phyloP scores from a whole-genome alignment of 192 early-diverging fungal species.

The Gigaspora rosea region DNA sequence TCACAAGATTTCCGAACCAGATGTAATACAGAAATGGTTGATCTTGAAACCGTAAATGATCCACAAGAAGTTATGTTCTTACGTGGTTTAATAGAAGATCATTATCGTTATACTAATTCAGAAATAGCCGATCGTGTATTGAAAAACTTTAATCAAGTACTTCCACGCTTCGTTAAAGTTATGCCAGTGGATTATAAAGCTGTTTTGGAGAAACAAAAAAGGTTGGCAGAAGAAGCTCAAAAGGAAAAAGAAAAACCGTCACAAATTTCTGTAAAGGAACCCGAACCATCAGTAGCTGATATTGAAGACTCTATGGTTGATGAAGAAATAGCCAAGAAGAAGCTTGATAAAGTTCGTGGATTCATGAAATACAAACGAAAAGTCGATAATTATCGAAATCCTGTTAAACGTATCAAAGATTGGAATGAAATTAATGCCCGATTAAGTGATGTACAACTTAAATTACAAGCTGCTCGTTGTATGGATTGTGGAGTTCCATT shows the following conservation, averaged over 20 bases:
- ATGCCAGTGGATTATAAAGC: slow-evolving; percentile 91
- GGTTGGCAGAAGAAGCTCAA: slow-evolving; percentile 37
- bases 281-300: slow-evolving; percentile 74
- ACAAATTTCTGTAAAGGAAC: slow-evolving; percentile 40
- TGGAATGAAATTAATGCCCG: slow-evolving; percentile 96
- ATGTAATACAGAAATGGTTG: slow-evolving; percentile 93
- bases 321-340: slow-evolving; percentile 69
- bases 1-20: slow-evolving; percentile 62
- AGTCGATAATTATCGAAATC: slow-evolving; percentile 85
- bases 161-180: slow-evolving; percentile 90
- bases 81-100: slow-evolving; percentile 76
- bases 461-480: slow-evolving; percentile 94
- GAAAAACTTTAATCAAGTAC: slow-evolving; percentile 64
- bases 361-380: slow-evolving; percentile 94
- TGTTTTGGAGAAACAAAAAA: slow-evolving; percentile 68
- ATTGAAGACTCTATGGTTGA: slow-evolving; percentile 89
- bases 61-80: slow-evolving; percentile 76
- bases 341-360: slow-evolving; percentile 93
- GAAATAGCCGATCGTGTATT: slow-evolving; percentile 70
- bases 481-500: slow-evolving; percentile 99
- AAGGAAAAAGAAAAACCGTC: slow-evolving; percentile 39
- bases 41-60: slow-evolving; percentile 79
- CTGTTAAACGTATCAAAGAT: slow-evolving; percentile 79
- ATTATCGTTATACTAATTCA: slow-evolving; percentile 81
- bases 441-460: slow-evolving; percentile 75